Conservation (phyloP, 768 basidiomycete species). For the Daedaleopsis sinensis region DNA sequence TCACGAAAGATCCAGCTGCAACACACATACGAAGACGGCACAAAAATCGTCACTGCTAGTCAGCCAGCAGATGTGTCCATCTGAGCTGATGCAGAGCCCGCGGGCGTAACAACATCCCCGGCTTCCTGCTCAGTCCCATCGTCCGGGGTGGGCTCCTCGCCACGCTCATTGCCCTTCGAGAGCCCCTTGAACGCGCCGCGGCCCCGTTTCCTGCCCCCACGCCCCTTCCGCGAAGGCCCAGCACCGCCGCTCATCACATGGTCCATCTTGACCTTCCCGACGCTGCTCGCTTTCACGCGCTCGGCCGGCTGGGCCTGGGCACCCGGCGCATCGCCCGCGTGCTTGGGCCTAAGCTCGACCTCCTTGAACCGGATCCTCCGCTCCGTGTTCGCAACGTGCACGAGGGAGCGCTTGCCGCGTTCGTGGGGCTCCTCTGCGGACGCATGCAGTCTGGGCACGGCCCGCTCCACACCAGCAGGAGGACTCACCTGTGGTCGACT, state of each 20-base stretch:
- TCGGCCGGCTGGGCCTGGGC: neutral
- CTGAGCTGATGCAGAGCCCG: constrained; percentile 3
- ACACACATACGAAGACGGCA: neutral
- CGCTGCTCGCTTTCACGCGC: constrained; percentile 13
- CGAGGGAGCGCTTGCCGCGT: constrained; percentile 51
- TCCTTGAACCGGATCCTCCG: constrained; percentile 76
- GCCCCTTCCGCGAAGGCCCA: constrained; percentile 16
- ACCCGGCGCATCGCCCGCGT: constrained; percentile 1
- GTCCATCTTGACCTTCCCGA: constrained; percentile 19
- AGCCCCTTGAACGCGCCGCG: constrained; percentile 1
- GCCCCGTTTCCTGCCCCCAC: constrained; percentile 18
- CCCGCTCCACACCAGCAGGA: constrained; percentile 4
- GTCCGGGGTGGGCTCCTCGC: neutral
- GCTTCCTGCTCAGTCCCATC: neutral
- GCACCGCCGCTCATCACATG: constrained; percentile 17
- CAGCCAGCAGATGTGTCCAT: constrained; percentile 14
- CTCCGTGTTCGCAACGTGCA: constrained; percentile 62
- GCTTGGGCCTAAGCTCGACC: constrained; percentile 48
- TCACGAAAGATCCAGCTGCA: neutral
- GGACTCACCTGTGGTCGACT: constrained; percentile 60
- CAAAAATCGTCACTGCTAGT: neutral
- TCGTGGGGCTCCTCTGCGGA: constrained; percentile 44
- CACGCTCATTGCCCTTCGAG: constrained; percentile 3
- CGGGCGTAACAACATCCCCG: neutral
- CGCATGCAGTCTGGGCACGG: constrained; percentile 11